These are phyloP conservation scores for Naganishia albida DNA, from an alignment of 1,284 basidiomycete genomes.

Conservation along the genomic window DNA sequence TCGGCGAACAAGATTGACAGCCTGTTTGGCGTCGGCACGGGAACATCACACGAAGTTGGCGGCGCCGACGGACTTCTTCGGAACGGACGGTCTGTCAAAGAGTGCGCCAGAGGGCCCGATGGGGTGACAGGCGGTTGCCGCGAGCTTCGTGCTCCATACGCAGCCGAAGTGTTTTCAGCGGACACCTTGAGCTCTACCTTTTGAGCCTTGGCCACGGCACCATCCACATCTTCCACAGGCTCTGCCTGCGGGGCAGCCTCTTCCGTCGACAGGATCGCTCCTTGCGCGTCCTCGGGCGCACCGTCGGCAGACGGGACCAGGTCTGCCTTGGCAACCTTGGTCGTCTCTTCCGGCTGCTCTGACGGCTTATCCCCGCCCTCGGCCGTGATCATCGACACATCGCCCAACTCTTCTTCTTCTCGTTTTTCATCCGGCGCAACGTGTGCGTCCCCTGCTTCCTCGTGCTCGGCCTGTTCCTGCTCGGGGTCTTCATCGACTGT, in stretches of 20 bases:
- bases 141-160: slow-evolving; percentile 38
- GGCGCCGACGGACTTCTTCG: slow-evolving; percentile 33
- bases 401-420: slow-evolving; percentile 57
- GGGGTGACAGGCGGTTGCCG: slow-evolving; percentile 14
- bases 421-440: slow-evolving; percentile 36
- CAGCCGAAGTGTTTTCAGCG: slow-evolving; percentile 42
- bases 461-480: not conserved
- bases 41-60: slow-evolving; percentile 35
- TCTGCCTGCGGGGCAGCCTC: not conserved
- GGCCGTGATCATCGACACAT: slow-evolving; percentile 30
- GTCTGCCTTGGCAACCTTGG: slow-evolving; percentile 10
- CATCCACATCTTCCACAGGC: not conserved
- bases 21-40: slow-evolving; percentile 54
- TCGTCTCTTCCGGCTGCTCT: slow-evolving; percentile 29
- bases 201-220: slow-evolving; percentile 4
- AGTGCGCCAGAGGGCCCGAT: slow-evolving; percentile 22
- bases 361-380: slow-evolving; percentile 16
- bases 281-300: slow-evolving; percentile 13
- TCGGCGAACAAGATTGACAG: slow-evolving; percentile 92
- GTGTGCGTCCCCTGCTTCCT: not conserved
- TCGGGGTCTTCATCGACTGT: slow-evolving; percentile 16
- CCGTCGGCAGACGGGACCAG: slow-evolving; percentile 8
- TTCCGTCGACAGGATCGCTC: slow-evolving; percentile 26
- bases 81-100: slow-evolving; percentile 22
- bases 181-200: slow-evolving; percentile 33